Percentiles rank a stretch among this genome's conserved stretches.
Conservation (phyloP, 768 basidiomycete genomes). For the Tremella fuciformis region DNA sequence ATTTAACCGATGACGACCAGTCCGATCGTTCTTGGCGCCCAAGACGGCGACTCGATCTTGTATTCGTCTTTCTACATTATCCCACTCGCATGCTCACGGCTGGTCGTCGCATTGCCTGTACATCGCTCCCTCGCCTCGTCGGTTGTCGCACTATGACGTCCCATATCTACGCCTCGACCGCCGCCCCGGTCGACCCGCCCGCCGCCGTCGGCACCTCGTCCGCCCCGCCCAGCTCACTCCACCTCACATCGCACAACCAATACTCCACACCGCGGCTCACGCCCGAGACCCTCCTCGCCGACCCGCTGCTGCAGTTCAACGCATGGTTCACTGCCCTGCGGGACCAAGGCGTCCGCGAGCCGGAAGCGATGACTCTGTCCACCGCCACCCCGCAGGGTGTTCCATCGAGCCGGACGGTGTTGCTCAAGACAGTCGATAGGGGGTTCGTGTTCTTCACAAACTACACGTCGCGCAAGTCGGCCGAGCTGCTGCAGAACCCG, state of each 20-base stretch:
- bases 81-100: too few relatives aligned
- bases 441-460: slow-evolving; percentile 98
- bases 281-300: slow-evolving; percentile 61
- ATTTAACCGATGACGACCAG: too few relatives aligned
- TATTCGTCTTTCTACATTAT: too few relatives aligned
- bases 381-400: slow-evolving; percentile 59
- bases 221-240: slow-evolving; percentile 18
- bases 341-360: slow-evolving; percentile 62
- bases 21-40: too few relatives aligned
- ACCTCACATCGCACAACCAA: slow-evolving; percentile 70
- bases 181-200: too few relatives aligned
- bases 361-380: slow-evolving; percentile 81
- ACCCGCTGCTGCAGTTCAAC: slow-evolving; percentile 81
- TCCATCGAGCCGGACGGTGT: slow-evolving; percentile 83
- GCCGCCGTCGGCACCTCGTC: too few relatives aligned
- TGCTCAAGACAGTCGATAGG: slow-evolving; percentile 82
- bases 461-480: slow-evolving; percentile 87
- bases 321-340: slow-evolving; percentile 67
- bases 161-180: too few relatives aligned
- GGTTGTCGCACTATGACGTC: too few relatives aligned
- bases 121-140: too few relatives aligned
- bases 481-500: slow-evolving; percentile 72
- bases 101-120: too few relatives aligned
- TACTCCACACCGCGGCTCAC: slow-evolving; percentile 69
- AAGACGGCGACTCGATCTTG: too few relatives aligned